Base-by-base conservation (phyloP, 2,329 filamentous ascomycete species). In the Endoconidiophora polonica region DNA sequence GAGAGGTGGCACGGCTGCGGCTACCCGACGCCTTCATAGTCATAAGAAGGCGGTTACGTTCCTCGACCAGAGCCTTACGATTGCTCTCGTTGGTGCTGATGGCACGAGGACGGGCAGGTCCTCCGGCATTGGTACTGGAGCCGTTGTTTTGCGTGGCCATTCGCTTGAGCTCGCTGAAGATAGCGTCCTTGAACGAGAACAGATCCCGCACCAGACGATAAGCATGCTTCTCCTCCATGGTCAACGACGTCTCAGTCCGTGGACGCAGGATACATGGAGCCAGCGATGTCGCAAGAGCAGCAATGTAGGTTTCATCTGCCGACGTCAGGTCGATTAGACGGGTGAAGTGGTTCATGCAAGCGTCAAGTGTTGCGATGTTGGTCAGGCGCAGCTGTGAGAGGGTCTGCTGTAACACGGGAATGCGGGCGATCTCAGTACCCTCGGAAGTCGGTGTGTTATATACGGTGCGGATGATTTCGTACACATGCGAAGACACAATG, bases 361-460 rank as follows among this genome's bases (percentile, higher is more conserved):
- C 91, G 64, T 98, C 91, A 53, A 98, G 78, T n/a, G 91, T 96
- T 44, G 91, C 91, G 64, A 98, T 98, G 64, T 98, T 98, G 56
- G 91, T 87, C 51, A 98, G 79, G 54, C 90, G 83, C 51, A 98
- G 77, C 63, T 96, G 88, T 38, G 88, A 90, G 50, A 98, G 80
- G 0, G 91, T 96, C 59, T 91, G 94, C 65, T 98, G 91, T 33
- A 98, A 76, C 54, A 96, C 86, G 49, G 87, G 83, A 56, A 98
- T 76, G 48, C 91, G 83, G 10, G 85, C 80, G 47, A 79, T 73
- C 58, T 94, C 85, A 3, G 80, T 79, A 14, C 77, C 75, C 52
- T 94, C 86, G 40, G 83, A 75, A 44, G 83, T 73, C 10, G 86
- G 81, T 12, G 84, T 87, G 44, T 79, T 81, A 69, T 98, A 98